Evolutionary conservation across 2,329 filamentous ascomycete species (phyloP).

Genomic region (Ceratocystis variospora): DNA sequence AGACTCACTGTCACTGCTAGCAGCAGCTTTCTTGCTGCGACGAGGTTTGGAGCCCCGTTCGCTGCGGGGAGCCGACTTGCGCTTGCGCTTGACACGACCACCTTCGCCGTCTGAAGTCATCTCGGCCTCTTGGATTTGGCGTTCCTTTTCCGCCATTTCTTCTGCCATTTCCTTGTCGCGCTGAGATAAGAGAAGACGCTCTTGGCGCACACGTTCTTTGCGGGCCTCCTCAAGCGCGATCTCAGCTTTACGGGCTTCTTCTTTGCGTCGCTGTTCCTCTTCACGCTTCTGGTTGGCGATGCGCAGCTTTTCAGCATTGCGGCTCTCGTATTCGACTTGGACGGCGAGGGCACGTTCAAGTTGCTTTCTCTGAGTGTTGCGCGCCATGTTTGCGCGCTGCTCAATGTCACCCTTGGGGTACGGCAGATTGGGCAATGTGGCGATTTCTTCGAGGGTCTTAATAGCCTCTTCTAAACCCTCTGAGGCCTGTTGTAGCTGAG

Average conservation of each 20-base stretch:
- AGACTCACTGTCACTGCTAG: slow-evolving; percentile 28
- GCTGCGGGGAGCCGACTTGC: slow-evolving; percentile 36
- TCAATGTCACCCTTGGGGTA: slow-evolving; percentile 86
- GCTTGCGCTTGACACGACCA: slow-evolving; percentile 66
- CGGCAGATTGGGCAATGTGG: slow-evolving; percentile 52
- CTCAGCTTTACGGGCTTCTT: slow-evolving; percentile 57
- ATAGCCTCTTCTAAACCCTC: slow-evolving; percentile 78
- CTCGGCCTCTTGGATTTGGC: slow-evolving; percentile 56
- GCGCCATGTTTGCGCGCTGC: slow-evolving; percentile 92
- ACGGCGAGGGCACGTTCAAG: slow-evolving; percentile 71
- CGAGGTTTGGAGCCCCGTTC: slow-evolving; percentile 30
- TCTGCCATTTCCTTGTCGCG: slow-evolving; percentile 60
- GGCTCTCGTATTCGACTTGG: slow-evolving; percentile 83
- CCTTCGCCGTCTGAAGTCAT: slow-evolving; percentile 71
- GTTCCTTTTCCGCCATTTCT: slow-evolving; percentile 57
- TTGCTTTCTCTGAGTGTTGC: slow-evolving; percentile 86
- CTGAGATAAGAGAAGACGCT: slow-evolving; percentile 68
- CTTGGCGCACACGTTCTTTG: slow-evolving; percentile 70
- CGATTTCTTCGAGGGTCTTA: slow-evolving; percentile 51
- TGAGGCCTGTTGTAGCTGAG: slow-evolving; percentile 67
- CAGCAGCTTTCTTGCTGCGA: slow-evolving; percentile 47
- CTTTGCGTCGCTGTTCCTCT: slow-evolving; percentile 61
- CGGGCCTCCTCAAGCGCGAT: slow-evolving; percentile 58
- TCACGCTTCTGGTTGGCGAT: slow-evolving; percentile 70
- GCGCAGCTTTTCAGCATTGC: slow-evolving; percentile 76